Conservation (phyloP, 345 rosid genomes). For the Combretum micranthum region DNA sequence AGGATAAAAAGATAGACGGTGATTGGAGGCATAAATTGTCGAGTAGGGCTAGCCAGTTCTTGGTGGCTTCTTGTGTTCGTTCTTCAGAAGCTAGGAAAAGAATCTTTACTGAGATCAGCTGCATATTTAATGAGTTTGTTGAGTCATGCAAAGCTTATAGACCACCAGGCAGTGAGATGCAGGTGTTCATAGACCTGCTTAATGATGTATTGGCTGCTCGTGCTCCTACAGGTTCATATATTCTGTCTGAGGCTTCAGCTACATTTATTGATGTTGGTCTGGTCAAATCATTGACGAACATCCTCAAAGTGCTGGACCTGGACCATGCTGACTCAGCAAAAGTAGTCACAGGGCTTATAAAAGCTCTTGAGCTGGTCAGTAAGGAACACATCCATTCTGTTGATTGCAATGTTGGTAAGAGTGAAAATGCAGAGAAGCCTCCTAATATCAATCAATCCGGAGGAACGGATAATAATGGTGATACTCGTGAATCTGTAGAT, state of each 20-base stretch:
- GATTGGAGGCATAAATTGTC: constrained; percentile 93
- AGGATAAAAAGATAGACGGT: constrained; percentile 67
- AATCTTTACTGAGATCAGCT: constrained; percentile 60
- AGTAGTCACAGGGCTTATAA: constrained; percentile 70
- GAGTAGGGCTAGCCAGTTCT: constrained; percentile 65
- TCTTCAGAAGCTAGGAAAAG: constrained; percentile 89
- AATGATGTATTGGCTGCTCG: constrained; percentile 88
- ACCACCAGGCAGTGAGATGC: constrained; percentile 59
- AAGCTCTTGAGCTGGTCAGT: constrained; percentile 84
- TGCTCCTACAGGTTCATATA: constrained; percentile 69
- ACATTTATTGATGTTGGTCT: constrained; percentile 86
- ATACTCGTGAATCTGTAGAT: constrained; percentile 47
- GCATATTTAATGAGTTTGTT: constrained; percentile 57
- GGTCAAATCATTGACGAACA: constrained; percentile 63
- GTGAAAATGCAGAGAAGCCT: constrained; percentile 55
- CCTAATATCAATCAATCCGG: constrained; percentile 40
- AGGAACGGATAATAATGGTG: constrained; percentile 47
- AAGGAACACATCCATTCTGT: constrained; percentile 78
- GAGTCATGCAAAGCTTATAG: constrained; percentile 49
- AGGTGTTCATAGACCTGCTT: constrained; percentile 62
- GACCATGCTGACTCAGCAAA: constrained; percentile 84
- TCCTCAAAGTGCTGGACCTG: constrained; percentile 82
- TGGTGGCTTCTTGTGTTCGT: constrained; percentile 88
- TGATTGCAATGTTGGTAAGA: constrained; percentile 47
- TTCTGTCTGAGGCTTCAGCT: constrained; percentile 83